A percentile compares a stretch with the other conserved stretches of the same genome.
Conservation (phyloP, 805 yeast species). For the Spathaspora girioi region DNA sequence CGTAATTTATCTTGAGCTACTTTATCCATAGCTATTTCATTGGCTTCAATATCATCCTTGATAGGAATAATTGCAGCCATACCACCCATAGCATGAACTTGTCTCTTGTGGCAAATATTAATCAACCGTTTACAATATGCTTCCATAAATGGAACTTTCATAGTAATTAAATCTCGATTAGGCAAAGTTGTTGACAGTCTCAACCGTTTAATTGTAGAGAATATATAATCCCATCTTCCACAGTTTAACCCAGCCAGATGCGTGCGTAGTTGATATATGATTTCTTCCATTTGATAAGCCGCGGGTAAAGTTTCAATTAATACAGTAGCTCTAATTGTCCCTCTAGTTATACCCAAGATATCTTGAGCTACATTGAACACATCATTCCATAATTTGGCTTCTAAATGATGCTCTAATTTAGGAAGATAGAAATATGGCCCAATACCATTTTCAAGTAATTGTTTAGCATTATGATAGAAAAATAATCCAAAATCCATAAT, state of each 20-base stretch:
- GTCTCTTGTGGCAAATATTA: conserved; percentile 70
- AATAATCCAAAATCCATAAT: conserved; percentile 75
- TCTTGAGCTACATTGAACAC: conserved; percentile 75
- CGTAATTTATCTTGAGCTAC: conserved; percentile 73
- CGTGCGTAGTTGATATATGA: conserved; percentile 68
- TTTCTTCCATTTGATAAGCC: conserved; percentile 84
- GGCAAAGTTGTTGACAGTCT: conserved; percentile 68
- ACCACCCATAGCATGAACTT: conserved; percentile 86
- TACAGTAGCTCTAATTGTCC: conserved; percentile 78
- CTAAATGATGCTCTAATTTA: conserved; percentile 82
- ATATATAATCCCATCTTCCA: conserved; percentile 89
- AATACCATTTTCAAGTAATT: conserved; percentile 56
- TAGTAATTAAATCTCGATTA: conserved; percentile 75
- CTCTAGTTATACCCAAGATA: conserved; percentile 62
- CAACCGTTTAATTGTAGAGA: conserved; percentile 71
- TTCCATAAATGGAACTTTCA: conserved; percentile 79
- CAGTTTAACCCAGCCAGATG: conserved; percentile 81
- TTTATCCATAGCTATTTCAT: conserved; percentile 64
- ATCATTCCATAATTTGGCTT: conserved; percentile 82
- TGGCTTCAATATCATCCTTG: conserved; percentile 62
- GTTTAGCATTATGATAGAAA: conserved; percentile 71
- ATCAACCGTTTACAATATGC: conserved; percentile 72
- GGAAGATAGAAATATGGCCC: conserved; percentile 84
- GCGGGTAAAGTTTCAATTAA: conserved; percentile 82
- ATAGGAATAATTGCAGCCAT: conserved; percentile 89